Base-by-base conservation (phyloP, 768 basidiomycete genomes). In the Pisolithus microcarpus region DNA sequence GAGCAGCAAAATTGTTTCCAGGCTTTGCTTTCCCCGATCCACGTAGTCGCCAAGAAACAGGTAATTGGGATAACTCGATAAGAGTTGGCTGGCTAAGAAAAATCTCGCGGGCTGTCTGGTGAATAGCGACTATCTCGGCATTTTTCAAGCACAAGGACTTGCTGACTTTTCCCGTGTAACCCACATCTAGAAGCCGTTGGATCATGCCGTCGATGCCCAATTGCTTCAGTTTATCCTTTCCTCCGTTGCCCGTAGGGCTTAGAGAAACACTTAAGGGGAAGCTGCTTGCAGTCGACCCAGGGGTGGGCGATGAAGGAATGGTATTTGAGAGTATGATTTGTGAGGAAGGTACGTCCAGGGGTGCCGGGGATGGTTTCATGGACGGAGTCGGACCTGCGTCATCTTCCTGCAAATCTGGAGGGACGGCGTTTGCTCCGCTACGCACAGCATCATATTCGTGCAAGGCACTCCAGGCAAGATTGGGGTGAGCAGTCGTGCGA, bases 21-120 rank as follows among this genome's bases (percentile, higher is more conserved):
- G 80, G 62, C 90, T 93, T 72, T 98, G 95, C 72, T 98, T 98
- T 28, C 96, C 96, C 56, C 96, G 78, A 72, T 99, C 96, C 63
- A 99, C 96, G 63, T 99, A 99, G 72, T 99, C 96, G 40, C 96
- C 96, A 40, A 99, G 79, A 77, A 98, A 99, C 54, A 99, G 88
- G 70, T 98, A 99, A 65, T 98, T 98, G 96, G 5, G 88, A 91
- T 46, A 99, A 79, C 69, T 99, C 96, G 64, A 99, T 86, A 58
- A 99, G 83, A 4, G 95, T 97, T 8, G 96, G 96, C 65, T 99
- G 96, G 63, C 80, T 83, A 56, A 99, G 83, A 65, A 98, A 95
- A 44, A 98, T 89, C 57, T 98, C 96, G 46, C 96, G 84, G 26
- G 95, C 95, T 30, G 94, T 91, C 56, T 89, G 81, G 70, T 95